Percentiles rank a stretch among this genome's conserved stretches.
Conservation (phyloP, 768 basidiomycete genomes). For the Macrolepiota fuliginosa region DNA sequence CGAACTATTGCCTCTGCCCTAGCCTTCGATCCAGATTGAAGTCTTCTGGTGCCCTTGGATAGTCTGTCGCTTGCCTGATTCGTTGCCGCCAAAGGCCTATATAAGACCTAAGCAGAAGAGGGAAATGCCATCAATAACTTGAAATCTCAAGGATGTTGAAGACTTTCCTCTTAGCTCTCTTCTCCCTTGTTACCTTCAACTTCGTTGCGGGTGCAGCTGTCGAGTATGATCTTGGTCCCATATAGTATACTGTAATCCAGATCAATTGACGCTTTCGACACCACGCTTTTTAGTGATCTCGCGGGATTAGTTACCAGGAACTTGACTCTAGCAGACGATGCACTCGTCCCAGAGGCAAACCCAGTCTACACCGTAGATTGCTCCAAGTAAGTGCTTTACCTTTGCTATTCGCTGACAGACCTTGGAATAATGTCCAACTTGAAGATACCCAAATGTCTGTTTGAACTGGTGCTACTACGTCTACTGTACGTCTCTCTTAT, state of each 20-base stretch:
- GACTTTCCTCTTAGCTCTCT: not conserved
- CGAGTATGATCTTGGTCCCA: not conserved
- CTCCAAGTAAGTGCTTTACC: not conserved
- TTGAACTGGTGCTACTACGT: not conserved
- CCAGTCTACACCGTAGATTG: not conserved
- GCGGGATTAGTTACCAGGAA: not conserved
- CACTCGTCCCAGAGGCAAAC: not conserved
- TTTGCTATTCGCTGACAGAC: not conserved
- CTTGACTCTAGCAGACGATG: not conserved
- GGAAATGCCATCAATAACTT: too few species aligned
- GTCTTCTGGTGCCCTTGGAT: too few species aligned
- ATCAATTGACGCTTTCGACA: not conserved
- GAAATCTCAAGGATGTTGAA: not conserved
- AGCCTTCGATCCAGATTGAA: too few species aligned
- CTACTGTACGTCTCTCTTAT: not conserved
- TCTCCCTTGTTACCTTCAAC: not conserved
- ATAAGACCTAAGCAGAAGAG: too few species aligned
- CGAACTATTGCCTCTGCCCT: too few species aligned
- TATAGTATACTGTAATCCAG: not conserved
- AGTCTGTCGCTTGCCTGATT: too few species aligned
- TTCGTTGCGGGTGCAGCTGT: not conserved
- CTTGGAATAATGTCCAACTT: not conserved
- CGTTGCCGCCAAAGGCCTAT: too few species aligned
- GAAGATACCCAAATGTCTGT: not conserved
- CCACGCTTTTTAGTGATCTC: constrained; percentile 35